Conservation (phyloP, 1,139 yeast species). For the Diutina neorugosa region DNA sequence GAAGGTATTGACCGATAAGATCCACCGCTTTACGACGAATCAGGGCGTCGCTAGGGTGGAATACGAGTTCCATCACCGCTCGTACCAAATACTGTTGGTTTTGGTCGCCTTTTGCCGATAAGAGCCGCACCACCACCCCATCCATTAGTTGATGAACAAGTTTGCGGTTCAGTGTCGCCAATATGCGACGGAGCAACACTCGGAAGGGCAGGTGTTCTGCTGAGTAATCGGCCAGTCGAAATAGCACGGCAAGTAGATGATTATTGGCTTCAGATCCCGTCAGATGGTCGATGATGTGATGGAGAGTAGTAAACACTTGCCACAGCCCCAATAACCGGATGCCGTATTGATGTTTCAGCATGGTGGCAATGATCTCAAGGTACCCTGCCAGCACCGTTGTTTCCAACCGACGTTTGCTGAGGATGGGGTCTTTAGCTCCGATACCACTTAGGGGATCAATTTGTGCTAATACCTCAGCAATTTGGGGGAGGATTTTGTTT, state of each 20-base stretch:
- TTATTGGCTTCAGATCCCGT: background rate
- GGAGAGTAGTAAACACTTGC: constrained; percentile 40
- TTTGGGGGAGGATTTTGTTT: constrained; percentile 72
- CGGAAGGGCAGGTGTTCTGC: background rate
- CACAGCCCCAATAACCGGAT: constrained; percentile 58
- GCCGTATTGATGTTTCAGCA: constrained; percentile 52
- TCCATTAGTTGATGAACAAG: constrained; percentile 48
- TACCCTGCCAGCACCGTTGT: constrained; percentile 68
- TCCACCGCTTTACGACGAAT: background rate
- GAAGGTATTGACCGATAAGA: constrained; percentile 7
- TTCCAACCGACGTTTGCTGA: constrained; percentile 48
- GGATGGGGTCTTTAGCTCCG: constrained; percentile 59
- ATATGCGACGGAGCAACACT: background rate
- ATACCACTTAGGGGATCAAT: constrained; percentile 73
- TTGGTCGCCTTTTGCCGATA: constrained; percentile 18
- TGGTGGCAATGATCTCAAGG: constrained; percentile 61
- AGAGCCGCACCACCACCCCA: constrained; percentile 33
- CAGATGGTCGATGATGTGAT: background rate
- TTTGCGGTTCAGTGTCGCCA: constrained; percentile 17
- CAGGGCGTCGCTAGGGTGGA: constrained; percentile 37
- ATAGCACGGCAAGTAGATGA: background rate
- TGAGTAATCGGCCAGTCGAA: background rate
- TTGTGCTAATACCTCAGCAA: constrained; percentile 82
- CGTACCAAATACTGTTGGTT: constrained; percentile 26
- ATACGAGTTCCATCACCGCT: constrained; percentile 54